A percentile compares a stretch with the other conserved stretches of the same genome.
These are phyloP conservation scores for Apiotrichum brassicae DNA, from an alignment of 1,284 basidiomycete genomes.

Conservation along the genomic window DNA sequence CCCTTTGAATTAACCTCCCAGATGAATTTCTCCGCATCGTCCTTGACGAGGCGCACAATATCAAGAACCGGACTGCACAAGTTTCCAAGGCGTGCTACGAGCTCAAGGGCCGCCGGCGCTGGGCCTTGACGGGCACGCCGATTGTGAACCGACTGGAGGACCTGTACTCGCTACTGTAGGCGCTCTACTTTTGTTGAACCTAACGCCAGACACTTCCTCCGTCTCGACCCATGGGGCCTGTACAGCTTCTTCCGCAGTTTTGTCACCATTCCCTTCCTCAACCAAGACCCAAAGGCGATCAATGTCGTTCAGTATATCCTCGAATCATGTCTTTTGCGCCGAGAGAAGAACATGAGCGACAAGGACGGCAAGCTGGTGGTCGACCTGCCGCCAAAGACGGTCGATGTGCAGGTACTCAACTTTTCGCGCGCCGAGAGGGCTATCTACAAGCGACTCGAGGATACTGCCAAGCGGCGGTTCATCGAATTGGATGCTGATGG, in stretches of 20 bases:
- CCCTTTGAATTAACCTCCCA: constrained; percentile 8
- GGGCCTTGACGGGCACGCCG: constrained; percentile 92
- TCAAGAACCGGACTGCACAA: constrained; percentile 84
- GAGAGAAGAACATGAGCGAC: constrained; percentile 92
- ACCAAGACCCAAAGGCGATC: constrained; percentile 79
- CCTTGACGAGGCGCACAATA: constrained; percentile 84
- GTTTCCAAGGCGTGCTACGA: constrained; percentile 87
- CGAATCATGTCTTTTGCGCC: constrained; percentile 77
- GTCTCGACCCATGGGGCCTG: constrained; percentile 85
- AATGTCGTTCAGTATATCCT: constrained; percentile 89
- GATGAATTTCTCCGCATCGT: constrained; percentile 43
- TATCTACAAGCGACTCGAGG: constrained; percentile 58
- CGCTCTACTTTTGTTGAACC: not conserved
- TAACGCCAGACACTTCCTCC: constrained; percentile 67
- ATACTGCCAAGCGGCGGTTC: constrained; percentile 51
- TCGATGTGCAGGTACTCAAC: constrained; percentile 62
- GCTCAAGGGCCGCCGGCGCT: constrained; percentile 69
- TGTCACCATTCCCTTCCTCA: constrained; percentile 80
- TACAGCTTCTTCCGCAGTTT: constrained; percentile 83
- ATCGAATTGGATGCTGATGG: constrained; percentile 70
- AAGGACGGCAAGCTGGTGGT: constrained; percentile 82
- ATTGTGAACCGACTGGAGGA: constrained; percentile 95
- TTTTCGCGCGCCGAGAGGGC: constrained; percentile 70
- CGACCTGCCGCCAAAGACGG: constrained; percentile 77
- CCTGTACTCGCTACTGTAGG: constrained; percentile 76